phyloP scores from a whole-genome alignment of 768 basidiomycete genomes.

The Boletus sp. region DNA sequence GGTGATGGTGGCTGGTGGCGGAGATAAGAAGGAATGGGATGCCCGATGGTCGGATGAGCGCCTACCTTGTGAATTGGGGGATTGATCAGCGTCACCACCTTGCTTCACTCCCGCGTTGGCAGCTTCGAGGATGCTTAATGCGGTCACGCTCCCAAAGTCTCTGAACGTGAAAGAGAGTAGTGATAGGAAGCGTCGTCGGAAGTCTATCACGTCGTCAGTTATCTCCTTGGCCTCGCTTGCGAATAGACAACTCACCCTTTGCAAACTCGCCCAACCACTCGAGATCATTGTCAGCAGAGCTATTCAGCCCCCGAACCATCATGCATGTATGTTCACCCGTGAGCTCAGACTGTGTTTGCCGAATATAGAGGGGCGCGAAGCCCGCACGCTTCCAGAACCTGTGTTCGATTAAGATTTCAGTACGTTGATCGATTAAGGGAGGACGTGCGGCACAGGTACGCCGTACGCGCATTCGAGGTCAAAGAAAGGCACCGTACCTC shows the following conservation, averaged over 20 bases:
- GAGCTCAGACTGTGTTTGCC: slow-evolving; percentile 91
- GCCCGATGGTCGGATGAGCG: slow-evolving; percentile 31
- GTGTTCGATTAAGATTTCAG: background rate
- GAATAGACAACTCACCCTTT: slow-evolving; percentile 48
- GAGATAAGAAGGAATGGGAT: background rate
- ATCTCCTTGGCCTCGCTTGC: background rate
- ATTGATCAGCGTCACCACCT: slow-evolving; percentile 34
- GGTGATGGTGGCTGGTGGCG: slow-evolving; percentile 11
- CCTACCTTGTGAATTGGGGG: slow-evolving; percentile 14
- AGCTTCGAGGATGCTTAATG: slow-evolving; percentile 86
- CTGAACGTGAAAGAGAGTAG: slow-evolving; percentile 93
- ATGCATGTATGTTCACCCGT: slow-evolving; percentile 97
- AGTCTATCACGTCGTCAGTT: slow-evolving; percentile 54
- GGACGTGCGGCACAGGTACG: background rate
- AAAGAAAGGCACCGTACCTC: slow-evolving; percentile 40
- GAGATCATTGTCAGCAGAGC: slow-evolving; percentile 55
- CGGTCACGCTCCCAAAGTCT: slow-evolving; percentile 86
- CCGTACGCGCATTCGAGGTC: background rate
- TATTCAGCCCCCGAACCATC: slow-evolving; percentile 86
- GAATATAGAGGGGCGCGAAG: slow-evolving; percentile 87
- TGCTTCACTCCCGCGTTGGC: slow-evolving; percentile 60
- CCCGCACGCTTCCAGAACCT: slow-evolving; percentile 96
- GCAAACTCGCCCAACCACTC: slow-evolving; percentile 90
- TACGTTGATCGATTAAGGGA: background rate
- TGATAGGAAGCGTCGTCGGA: slow-evolving; percentile 84